Percentiles rank a stretch among this genome's conserved stretches.
These are phyloP conservation scores for Naumovozyma castellii DNA, from an alignment of 805 yeast species.

Conservation along the genomic window DNA sequence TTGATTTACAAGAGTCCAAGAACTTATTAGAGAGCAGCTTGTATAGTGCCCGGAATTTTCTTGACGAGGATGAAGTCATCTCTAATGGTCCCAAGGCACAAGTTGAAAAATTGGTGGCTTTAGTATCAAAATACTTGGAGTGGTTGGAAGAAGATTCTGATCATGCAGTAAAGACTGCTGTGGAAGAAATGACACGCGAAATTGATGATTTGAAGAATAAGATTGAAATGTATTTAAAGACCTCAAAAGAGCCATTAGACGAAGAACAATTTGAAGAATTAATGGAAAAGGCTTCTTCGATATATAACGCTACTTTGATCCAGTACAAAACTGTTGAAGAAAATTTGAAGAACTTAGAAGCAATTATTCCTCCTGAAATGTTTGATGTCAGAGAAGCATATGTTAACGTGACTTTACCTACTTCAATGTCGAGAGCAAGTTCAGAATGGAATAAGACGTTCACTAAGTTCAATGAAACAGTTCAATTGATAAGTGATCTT, in stretches of 20 bases:
- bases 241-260: slow-evolving; percentile 41
- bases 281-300: slow-evolving; percentile 34
- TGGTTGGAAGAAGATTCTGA: slow-evolving; percentile 75
- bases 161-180: slow-evolving; percentile 27
- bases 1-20: slow-evolving; percentile 51
- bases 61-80: slow-evolving; percentile 44
- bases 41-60: slow-evolving; percentile 53
- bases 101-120: slow-evolving; percentile 29
- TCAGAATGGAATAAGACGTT: slow-evolving; percentile 9
- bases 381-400: slow-evolving; percentile 47
- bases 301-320: slow-evolving; percentile 37
- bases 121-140: slow-evolving; percentile 46
- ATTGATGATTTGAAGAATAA: slow-evolving; percentile 23
- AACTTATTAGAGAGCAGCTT: slow-evolving; percentile 67
- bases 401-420: slow-evolving; percentile 33
- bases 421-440: slow-evolving; percentile 10
- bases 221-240: slow-evolving; percentile 33
- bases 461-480: slow-evolving; percentile 9
- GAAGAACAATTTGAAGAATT: slow-evolving; percentile 36
- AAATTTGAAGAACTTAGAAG: slow-evolving; percentile 36
- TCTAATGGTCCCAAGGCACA: slow-evolving; percentile 35
- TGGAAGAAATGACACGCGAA: slow-evolving; percentile 5
- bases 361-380: slow-evolving; percentile 35
- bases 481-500: slow-evolving; percentile 14
- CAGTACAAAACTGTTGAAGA: slow-evolving; percentile 37